A percentile compares a stretch with the other conserved stretches of the same genome.
These are phyloP conservation scores for Mycena rosella DNA, from an alignment of 768 basidiomycete species.

Conservation along the genomic window DNA sequence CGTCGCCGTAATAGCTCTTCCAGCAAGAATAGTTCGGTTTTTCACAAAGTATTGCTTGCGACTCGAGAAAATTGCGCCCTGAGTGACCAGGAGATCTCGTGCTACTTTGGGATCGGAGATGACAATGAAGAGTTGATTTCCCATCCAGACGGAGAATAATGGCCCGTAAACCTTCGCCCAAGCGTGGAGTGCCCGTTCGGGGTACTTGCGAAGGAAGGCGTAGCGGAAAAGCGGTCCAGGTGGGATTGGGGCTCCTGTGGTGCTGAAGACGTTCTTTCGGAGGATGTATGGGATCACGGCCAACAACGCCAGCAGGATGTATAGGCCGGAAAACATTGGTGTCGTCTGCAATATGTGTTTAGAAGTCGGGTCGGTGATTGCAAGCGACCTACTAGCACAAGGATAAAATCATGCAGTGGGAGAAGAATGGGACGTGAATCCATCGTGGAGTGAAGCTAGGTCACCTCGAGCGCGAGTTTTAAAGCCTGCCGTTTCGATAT, in stretches of 20 bases:
- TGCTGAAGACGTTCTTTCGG: conserved; percentile 35
- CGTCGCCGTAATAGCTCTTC: conserved; percentile 50
- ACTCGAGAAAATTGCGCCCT: conserved; percentile 52
- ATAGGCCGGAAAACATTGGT: no score
- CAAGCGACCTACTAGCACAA: no score
- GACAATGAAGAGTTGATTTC: conserved; percentile 53
- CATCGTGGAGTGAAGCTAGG: no score
- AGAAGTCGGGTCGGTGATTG: no score
- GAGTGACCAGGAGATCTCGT: conserved; percentile 50
- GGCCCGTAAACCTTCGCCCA: conserved; percentile 52
- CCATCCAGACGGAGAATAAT: conserved; percentile 54
- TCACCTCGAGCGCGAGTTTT: no score
- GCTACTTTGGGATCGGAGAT: conserved; percentile 51
- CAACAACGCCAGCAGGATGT: no score
- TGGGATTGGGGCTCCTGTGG: conserved; percentile 41
- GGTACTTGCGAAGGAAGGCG: conserved; percentile 49
- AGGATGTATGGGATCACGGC: conserved; percentile 22
- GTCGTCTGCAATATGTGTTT: no score
- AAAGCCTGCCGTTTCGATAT: no score
- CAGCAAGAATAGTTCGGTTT: conserved; percentile 48
- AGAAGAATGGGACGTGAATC: no score
- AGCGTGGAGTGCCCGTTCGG: conserved; percentile 47
- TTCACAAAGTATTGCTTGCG: conserved; percentile 53
- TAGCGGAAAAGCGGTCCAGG: conserved; percentile 47
- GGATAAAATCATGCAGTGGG: no score